These are phyloP conservation scores for Plasmodium knowlesi DNA, from an alignment of 169 alveolate species.

Conservation along the genomic window DNA sequence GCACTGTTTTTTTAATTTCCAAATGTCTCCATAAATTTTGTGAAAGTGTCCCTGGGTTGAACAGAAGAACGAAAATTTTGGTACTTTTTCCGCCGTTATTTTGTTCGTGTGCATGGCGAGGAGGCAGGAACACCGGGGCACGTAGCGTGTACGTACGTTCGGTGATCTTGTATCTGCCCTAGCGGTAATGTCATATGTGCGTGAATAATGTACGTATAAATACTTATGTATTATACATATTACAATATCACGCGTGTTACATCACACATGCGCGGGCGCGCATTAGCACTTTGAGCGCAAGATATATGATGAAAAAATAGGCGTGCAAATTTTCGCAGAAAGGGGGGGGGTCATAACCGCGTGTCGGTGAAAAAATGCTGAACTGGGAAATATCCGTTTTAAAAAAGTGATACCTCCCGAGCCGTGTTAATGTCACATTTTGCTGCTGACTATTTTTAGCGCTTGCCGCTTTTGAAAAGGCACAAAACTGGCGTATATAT, in stretches of 20 bases:
- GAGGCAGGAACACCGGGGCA: background rate
- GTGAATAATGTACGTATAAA: background rate
- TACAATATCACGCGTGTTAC: background rate
- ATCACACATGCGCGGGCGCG: background rate
- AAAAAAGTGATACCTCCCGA: background rate
- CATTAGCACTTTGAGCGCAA: background rate
- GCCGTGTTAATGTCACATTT: background rate
- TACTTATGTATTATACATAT: background rate
- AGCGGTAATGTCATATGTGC: background rate
- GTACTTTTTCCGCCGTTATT: background rate
- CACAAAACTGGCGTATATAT: background rate
- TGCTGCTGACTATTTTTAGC: background rate
- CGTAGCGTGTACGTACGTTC: background rate
- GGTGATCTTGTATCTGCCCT: background rate
- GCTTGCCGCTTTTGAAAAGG: background rate
- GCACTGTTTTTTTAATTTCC: background rate
- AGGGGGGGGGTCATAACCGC: background rate
- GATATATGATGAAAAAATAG: background rate
- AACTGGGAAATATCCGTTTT: background rate
- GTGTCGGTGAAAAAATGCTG: background rate
- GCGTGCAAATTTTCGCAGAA: background rate
- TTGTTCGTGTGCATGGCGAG: background rate
- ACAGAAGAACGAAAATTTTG: background rate
- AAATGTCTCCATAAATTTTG: background rate
- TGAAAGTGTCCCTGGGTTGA: background rate